Base-by-base conservation (phyloP, 2,329 filamentous ascomycete genomes). In the Epichloe uncinata region DNA sequence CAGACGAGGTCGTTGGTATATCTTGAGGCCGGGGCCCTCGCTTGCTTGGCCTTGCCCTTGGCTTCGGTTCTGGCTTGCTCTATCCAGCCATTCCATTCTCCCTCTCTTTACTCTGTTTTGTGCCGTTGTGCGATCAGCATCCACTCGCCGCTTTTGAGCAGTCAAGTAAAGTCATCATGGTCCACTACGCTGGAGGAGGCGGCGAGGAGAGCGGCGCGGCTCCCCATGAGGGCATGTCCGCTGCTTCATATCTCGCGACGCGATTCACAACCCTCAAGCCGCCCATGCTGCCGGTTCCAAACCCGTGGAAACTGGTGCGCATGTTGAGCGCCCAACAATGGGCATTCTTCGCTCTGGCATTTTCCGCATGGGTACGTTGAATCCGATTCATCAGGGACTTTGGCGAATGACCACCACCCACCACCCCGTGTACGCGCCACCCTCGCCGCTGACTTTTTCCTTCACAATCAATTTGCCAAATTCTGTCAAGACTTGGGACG, bases 261-360 rank as follows among this genome's bases (percentile, higher is more conserved):
- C 75, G 79, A 49, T 54, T 82, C 56, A 68, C 70, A 11, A 70
- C 73, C 15, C 70, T 83, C 48, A 78, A 74, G 62, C 79, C 79
- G 37, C 74, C 74, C 2, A 75, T 80, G 70, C 61, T 69, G 42
- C 71, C 72, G 48, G 64, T 75, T 26, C 70, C 71, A 45, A 84
- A 79, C 55, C 77, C 77, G 0, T 65, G 77, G 53, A 66, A 60
- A 30, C 61, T 78, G 22, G 38, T 80, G 15, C 63, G 66, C 33
- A 73, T 73, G 69, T 63, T 79, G 49, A 73, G 64, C 50, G 60
- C 63, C 34, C 69, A 67, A 37, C 73, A 79, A 42, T 79, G 76
- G 76, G 67, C 70, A 0, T 78, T 78, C 52, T 80, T 80, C 59
- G 58, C 64, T 9, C 66, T 79, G 48, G 74, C 74, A 1, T 79